Percentiles rank a stretch among this genome's conserved stretches.
phyloP scores from a whole-genome alignment of 1,284 basidiomycete genomes.

The Leccinum variabile region DNA sequence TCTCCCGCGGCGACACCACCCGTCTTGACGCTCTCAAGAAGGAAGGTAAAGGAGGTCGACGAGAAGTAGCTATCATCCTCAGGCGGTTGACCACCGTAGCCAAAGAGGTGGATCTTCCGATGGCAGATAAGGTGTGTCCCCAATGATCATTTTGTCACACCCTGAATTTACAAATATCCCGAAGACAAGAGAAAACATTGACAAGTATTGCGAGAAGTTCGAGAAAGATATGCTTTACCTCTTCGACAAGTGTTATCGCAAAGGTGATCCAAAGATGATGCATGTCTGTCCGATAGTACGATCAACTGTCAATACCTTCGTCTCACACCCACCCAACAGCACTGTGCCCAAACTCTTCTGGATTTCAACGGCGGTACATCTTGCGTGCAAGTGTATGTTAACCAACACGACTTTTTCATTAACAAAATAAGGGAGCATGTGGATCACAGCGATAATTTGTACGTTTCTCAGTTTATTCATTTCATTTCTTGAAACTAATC shows the following conservation, averaged over 20 bases:
- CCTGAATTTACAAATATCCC: conserved; percentile 26
- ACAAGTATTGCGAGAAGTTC: conserved; percentile 97
- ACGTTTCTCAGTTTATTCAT: conserved; percentile 27
- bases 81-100: conserved; percentile 86
- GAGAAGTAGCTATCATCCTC: conserved; percentile 88
- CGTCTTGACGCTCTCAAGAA: conserved; percentile 82
- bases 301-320: neutral
- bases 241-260: conserved; percentile 93
- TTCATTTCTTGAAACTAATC: conserved; percentile 3
- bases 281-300: conserved; percentile 59
- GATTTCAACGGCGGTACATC: conserved; percentile 98
- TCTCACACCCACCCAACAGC: conserved; percentile 49
- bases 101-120: conserved; percentile 87
- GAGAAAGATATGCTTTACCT: conserved; percentile 98
- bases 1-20: conserved; percentile 82
- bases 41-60: conserved; percentile 83
- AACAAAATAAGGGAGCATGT: conserved; percentile 74
- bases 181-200: conserved; percentile 82
- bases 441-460: conserved; percentile 64
- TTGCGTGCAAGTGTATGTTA: conserved; percentile 98
- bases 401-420: conserved; percentile 99
- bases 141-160: neutral
- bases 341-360: conserved; percentile 94
- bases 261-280: conserved; percentile 99
- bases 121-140: conserved; percentile 68